A percentile compares a stretch with the other conserved stretches of the same genome.
These are phyloP conservation scores for Astragalus glycyphyllos DNA, from an alignment of 306 rosid species.

Conservation along the genomic window DNA sequence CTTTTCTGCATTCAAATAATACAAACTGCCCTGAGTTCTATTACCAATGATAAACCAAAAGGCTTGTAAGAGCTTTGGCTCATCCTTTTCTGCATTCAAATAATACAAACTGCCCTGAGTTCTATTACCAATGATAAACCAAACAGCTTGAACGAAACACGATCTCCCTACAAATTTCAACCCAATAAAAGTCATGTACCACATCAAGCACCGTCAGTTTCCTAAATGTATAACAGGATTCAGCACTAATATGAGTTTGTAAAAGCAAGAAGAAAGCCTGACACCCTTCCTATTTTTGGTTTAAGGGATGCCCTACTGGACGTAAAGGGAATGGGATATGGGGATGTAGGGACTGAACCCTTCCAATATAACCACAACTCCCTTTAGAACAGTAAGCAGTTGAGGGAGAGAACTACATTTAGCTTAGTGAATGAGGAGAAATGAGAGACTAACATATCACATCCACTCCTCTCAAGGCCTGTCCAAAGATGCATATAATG, in stretches of 20 bases:
- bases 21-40: too few relatives aligned
- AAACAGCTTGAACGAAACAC: conserved; percentile 18
- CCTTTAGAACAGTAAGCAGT: conserved; percentile 1
- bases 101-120: too few relatives aligned
- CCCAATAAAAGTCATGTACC: neutral
- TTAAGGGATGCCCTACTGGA: neutral
- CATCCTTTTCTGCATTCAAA: too few relatives aligned
- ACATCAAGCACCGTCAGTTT: conserved; percentile 21
- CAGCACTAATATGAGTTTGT: neutral
- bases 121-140: neutral
- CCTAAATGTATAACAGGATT: neutral
- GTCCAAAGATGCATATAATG: conserved; percentile 7
- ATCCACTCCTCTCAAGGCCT: conserved; percentile 9
- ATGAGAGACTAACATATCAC: conserved; percentile 17
- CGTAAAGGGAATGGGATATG: neutral
- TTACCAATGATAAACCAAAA: conserved; percentile 8
- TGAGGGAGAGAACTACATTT: conserved; percentile 20
- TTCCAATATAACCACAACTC: neutral
- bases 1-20: too few relatives aligned
- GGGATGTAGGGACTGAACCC: neutral
- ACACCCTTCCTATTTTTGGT: neutral
- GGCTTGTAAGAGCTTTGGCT: too few relatives aligned
- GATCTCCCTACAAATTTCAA: conserved; percentile 3
- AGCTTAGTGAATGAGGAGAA: conserved; percentile 26
- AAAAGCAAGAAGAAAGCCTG: neutral